Conservation (phyloP, 345 rosid species). For the Eucalyptus cloeziana region DNA sequence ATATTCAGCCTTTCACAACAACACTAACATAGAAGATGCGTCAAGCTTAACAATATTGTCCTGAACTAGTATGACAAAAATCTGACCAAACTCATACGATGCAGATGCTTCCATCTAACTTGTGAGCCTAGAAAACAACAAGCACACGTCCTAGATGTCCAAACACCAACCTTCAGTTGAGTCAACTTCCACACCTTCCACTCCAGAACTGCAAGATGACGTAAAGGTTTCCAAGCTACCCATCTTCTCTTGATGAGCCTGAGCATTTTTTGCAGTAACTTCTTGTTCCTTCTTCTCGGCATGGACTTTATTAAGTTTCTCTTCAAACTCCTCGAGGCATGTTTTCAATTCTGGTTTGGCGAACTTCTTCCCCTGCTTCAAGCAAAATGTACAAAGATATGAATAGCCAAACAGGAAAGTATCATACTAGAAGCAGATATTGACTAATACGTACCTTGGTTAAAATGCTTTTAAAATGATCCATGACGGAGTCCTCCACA, state of each 20-base stretch:
- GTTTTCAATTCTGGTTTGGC: slow-evolving; percentile 88
- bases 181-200: slow-evolving; percentile 30
- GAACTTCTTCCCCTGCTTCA: slow-evolving; percentile 78
- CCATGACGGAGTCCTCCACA: slow-evolving; percentile 73
- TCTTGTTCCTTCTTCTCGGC: slow-evolving; percentile 93
- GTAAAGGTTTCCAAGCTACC: slow-evolving; percentile 22
- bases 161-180: slow-evolving; percentile 40
- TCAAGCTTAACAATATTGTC: background rate
- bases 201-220: slow-evolving; percentile 24
- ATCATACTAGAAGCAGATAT: background rate
- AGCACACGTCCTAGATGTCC: background rate
- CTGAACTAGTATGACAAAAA: background rate
- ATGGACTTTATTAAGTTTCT: slow-evolving; percentile 82
- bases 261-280: slow-evolving; percentile 80
- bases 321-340: slow-evolving; percentile 93
- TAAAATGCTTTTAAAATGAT: slow-evolving; percentile 75
- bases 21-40: background rate
- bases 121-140: background rate
- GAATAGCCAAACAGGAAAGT: background rate
- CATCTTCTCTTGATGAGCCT: slow-evolving; percentile 59
- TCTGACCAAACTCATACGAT: background rate
- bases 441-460: slow-evolving; percentile 44
- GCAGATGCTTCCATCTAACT: background rate
- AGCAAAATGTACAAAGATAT: background rate
- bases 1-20: background rate